Evolutionary conservation across 2,329 filamentous ascomycete genomes (phyloP), one percentile per base, ranked within the genome.

Genomic region (Monilinia vaccinii-corymbosi): DNA sequence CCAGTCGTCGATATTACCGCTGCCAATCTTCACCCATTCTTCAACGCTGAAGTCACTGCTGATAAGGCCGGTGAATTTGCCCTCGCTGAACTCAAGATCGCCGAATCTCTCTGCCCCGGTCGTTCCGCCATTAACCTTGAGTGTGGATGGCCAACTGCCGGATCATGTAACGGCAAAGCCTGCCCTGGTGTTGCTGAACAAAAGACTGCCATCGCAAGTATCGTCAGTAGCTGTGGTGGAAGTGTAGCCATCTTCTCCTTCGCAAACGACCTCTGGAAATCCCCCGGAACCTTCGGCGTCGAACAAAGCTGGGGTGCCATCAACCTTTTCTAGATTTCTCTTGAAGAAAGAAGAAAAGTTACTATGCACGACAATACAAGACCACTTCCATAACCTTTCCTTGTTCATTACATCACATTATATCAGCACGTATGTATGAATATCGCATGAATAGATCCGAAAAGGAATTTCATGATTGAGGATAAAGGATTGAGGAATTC

Each of bases 21-120:
- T 75, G 85, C 84, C 75, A 96, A 97, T 81, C 85, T 95, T 70
- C 92, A 97, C 79, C 86, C 92, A 67, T 97, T 88, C 87, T 97
- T 97, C 87, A 95, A 95, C 80, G 72, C 83, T 49, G 77, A 81
- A 61, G 81, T 86, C 65, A 71, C 75, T 28, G 82, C 91, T 62
- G 70, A 75, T 4, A 71, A 81, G 55, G 91, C 92, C 59, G 93
- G 93, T 72, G 73, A 77, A 56, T 97, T 97, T 74, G 88, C 92
- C 68, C 76, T 79, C 66, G 72, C 79, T 68, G 86, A 96, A 81
- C 82, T 96, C 65, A 77, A 83, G 50, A 79, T 89, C 65, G 85
- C 96, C 64, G 76, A 84, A 72, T 73, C 74, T 49, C 77, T 90
- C 68, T 97, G 93, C 83, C 73, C 78, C 45, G 81, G 81, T 72